Percentiles rank a stretch among this genome's conserved stretches.
Evolutionary conservation across 1,284 basidiomycete species (phyloP).

Genomic region (Moniliophthora roreri): DNA sequence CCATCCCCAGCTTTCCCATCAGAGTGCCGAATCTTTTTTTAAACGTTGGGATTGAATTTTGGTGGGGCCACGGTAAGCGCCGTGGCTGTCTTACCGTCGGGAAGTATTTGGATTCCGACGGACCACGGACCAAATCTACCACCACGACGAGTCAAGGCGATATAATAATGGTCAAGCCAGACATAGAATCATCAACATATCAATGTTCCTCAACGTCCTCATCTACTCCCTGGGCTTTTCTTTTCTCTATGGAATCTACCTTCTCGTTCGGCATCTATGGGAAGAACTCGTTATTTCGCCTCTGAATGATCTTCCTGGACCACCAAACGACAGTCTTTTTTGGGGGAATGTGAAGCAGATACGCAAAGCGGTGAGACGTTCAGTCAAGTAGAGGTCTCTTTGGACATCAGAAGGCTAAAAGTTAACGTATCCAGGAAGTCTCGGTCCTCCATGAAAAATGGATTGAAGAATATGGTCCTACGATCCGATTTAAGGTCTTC

Average conservation of each 20-base stretch:
- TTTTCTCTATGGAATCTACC: constrained; percentile 19
- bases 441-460: constrained; percentile 50
- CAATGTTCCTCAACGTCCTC: no score
- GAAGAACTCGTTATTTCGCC: constrained; percentile 35
- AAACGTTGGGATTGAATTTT: no score
- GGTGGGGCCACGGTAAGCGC: no score
- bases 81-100: no score
- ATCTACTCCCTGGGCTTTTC: no score
- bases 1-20: no score
- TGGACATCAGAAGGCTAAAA: neutral
- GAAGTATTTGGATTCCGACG: no score
- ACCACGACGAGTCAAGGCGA: no score
- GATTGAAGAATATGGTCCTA: constrained; percentile 53
- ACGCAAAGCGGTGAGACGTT: constrained; percentile 33
- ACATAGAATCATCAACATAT: no score
- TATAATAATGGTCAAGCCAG: no score
- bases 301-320: constrained; percentile 49
- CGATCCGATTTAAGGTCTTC: constrained; percentile 44
- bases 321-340: constrained; percentile 45
- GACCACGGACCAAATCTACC: no score
- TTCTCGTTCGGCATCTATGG: constrained; percentile 27
- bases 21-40: no score
- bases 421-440: constrained; percentile 40
- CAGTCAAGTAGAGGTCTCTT: neutral
- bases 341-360: constrained; percentile 55